Base-by-base conservation (phyloP, 2,329 filamentous ascomycete genomes). In the Gaeumannomyces tritici region DNA sequence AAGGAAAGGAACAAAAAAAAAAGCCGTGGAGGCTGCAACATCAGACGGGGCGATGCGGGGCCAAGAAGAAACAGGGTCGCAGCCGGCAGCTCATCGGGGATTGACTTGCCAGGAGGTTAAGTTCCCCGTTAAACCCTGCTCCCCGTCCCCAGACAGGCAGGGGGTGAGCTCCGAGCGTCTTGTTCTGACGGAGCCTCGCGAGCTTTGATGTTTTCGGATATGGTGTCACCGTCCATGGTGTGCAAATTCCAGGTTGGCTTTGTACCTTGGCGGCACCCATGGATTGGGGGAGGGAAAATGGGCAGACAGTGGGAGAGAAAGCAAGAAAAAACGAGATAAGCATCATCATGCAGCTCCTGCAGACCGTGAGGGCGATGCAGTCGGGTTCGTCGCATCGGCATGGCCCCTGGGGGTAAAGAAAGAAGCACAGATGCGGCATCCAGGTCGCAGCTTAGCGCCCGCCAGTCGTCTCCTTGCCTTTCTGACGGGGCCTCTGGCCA, bases 61-160 rank as follows among this genome's bases (percentile, higher is more conserved):
- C 28, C 33, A 55, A 29, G 35, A 62, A 60, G 60, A 47, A 62
- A 58, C 59, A 21, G 42, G 42, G 56, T 59, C 61, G 61, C 47
- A 65, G 63, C 63, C 31, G 57, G 33, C 57, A 26, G 26, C 57
- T 33, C 31, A 59, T 33, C n/a, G 57, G 57, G 31, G 31, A 59
- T 59, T 59, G 57, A 59, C 57, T 26, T 33, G 27, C 15, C 11
- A 21, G 29, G 35, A 35, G 15, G n/a, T n/a, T 4, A 51, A 42
- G 35, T 42, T 42, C 21, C 18, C 42, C 42, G 35, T 42, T 15
- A 12, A 15, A 12, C 42, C 42, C 42, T 51, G 42, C 18, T 24
- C 42, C 42, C 42, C 42, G 42, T 47, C 42, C n/a, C 42, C 42
- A 47, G 42, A n/a, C 42, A 51, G 42, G n/a, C 42, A 51, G 8